Base-by-base conservation (phyloP, 257 asterid species). In the Gentiana macrophylla region DNA sequence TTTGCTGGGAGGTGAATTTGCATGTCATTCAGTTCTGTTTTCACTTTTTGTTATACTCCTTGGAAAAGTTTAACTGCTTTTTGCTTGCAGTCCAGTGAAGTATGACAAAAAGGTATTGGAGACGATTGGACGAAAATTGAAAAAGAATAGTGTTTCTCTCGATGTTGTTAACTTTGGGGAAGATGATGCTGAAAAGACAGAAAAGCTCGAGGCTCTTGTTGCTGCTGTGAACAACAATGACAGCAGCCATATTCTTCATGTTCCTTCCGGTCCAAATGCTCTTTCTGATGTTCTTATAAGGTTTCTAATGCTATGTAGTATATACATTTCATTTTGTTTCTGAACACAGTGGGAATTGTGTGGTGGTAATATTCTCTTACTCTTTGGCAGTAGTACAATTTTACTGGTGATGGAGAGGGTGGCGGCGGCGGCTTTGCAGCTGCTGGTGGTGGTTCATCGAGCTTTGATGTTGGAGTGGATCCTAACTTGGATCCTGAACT, bases 401-500 rank as follows among this genome's bases (percentile, higher is more conserved):
- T 92, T 75, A 88, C 95, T 12, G 94, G 97, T 56, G 97, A 85
- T 71, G 99, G 94, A 59, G 99, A 92, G 68, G 94, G 95, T 49
- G 94, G 97, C 53, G 85, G 94, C 71, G 94, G 94, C 51, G 97
- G 94, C 0, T 95, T 97, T 8, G 94, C 94, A 4, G 85, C 81
- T 13, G 86, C 84, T 11, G 83, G 86, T 68, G 82, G 88, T 73
- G 91, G 91, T 46, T 87, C 68, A 35, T 72, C 85, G 61, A 97
- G 99, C 55, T 92, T 68, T 77, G 99, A 88, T 44, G 88, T 92
- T 62, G 98, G 98, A 35, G 99, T 92, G 66, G 97, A 92, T 74
- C 99, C 99, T n/a, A 92, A 92, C 76, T 62, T 92, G 84, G 99
- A 92, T 73, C 99, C 99, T 4, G 99, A 92, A 72, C 99, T 92